These are phyloP conservation scores for Vararia minispora DNA, from an alignment of 768 basidiomycete genomes.

Conservation along the genomic window DNA sequence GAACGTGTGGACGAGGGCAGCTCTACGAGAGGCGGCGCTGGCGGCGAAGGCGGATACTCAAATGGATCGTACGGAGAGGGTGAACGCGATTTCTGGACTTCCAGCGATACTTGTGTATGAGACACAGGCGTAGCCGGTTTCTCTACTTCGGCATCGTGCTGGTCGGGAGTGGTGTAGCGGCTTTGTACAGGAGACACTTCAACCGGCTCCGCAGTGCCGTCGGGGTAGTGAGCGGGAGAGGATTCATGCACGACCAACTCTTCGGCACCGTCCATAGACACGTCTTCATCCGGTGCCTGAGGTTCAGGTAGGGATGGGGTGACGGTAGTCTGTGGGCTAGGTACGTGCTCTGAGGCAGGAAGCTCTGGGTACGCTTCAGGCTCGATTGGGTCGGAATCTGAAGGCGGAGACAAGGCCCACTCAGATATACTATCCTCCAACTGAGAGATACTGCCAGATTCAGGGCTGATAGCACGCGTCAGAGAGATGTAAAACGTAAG, in stretches of 20 bases:
- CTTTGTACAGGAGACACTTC: conserved; percentile 5
- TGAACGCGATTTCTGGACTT: no score
- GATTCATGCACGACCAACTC: background rate
- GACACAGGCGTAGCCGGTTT: conserved; percentile 1
- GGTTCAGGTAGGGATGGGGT: background rate
- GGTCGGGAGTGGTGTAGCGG: conserved; percentile 3
- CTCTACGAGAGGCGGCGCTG: no score
- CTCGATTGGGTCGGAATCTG: conserved; percentile 4
- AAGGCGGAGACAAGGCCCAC: conserved; percentile 8
- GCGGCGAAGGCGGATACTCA: no score
- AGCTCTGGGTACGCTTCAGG: no score
- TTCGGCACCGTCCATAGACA: background rate
- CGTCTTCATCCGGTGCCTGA: conserved; percentile 1
- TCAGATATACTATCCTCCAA: conserved; percentile 18
- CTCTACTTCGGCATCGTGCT: background rate
- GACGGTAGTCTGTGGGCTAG: background rate
- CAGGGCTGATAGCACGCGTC: conserved; percentile 20
- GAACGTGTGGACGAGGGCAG: no score
- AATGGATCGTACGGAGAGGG: no score
- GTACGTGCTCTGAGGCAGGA: no score
- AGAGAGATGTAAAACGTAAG: conserved; percentile 5
- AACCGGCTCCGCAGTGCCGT: conserved; percentile 3
- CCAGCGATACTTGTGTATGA: no score
- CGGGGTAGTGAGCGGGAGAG: conserved; percentile 3
- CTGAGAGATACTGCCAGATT: conserved; percentile 20